Conservation (phyloP, 2,329 filamentous ascomycete species). For the Aspergillus unguis region DNA sequence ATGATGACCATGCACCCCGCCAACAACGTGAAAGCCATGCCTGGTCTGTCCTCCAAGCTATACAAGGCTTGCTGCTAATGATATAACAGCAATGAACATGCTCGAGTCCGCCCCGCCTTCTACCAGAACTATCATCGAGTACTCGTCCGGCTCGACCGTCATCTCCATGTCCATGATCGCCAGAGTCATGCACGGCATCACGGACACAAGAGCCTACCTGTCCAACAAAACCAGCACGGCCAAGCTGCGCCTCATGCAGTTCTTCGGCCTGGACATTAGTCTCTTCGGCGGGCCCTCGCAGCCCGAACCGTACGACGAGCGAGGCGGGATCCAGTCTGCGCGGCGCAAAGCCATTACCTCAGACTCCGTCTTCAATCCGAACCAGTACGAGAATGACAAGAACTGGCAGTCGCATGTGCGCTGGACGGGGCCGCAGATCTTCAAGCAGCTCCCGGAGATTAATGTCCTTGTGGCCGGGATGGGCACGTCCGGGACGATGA, state of each 20-base stretch:
- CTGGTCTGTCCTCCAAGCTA: constrained; percentile 27
- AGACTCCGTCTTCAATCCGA: constrained; percentile 49
- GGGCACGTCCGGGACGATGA: constrained; percentile 55
- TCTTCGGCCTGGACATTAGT: constrained; percentile 58
- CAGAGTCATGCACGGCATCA: constrained; percentile 50
- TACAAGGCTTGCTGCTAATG: not conserved
- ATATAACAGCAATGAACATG: constrained; percentile 48
- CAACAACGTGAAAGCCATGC: constrained; percentile 64
- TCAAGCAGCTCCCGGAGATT: constrained; percentile 55
- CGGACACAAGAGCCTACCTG: constrained; percentile 54
- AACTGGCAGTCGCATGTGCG: constrained; percentile 48
- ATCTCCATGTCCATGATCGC: constrained; percentile 58
- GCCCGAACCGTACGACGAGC: constrained; percentile 52
- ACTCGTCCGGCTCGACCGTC: constrained; percentile 61
- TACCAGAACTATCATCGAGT: constrained; percentile 56
- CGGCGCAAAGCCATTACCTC: constrained; percentile 43
- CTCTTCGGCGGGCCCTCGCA: constrained; percentile 60
- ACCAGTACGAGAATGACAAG: constrained; percentile 56
- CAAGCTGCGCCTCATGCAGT: constrained; percentile 56
- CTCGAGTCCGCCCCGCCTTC: constrained; percentile 44
- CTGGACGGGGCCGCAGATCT: constrained; percentile 60
- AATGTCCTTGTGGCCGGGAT: constrained; percentile 56
- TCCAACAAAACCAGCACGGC: constrained; percentile 57
- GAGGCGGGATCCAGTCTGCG: constrained; percentile 54
- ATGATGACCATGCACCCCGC: constrained; percentile 64